These are phyloP conservation scores for Ensete ventricosum DNA, from an alignment of 176 grass and related monocot species.

Conservation along the genomic window DNA sequence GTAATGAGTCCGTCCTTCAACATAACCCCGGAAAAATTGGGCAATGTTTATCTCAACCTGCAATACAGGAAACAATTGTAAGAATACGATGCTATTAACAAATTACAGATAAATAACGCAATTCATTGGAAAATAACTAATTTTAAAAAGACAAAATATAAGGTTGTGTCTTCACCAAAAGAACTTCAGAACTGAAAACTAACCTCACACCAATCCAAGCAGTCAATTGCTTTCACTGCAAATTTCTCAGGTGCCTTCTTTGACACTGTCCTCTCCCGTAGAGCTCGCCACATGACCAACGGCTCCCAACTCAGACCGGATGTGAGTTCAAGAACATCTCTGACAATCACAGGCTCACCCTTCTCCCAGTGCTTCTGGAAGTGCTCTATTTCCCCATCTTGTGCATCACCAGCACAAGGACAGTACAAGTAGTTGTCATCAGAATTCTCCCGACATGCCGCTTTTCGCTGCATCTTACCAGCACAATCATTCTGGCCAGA, in stretches of 20 bases:
- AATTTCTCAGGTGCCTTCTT: conserved; percentile 16
- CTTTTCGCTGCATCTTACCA: conserved; percentile 6
- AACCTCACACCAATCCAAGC: conserved; percentile 64
- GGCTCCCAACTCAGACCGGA: conserved; percentile 48
- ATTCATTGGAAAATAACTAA: not conserved
- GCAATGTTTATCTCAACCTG: conserved; percentile 38
- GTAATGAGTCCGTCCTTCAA: conserved; percentile 31
- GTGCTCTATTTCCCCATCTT: conserved; percentile 43
- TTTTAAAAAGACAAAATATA: not conserved
- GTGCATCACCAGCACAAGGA: conserved; percentile 28
- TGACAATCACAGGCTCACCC: conserved; percentile 72
- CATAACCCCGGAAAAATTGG: conserved; percentile 55
- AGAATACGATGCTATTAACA: not conserved
- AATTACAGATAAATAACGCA: not conserved
- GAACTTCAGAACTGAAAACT: conserved; percentile 1
- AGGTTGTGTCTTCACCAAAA: not conserved
- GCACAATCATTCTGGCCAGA: too few relatives aligned
- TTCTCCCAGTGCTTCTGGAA: conserved; percentile 77
- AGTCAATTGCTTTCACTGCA: conserved; percentile 35
- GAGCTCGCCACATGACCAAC: conserved; percentile 35
- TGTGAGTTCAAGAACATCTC: conserved; percentile 39
- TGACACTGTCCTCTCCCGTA: conserved; percentile 18
- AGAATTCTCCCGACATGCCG: conserved; percentile 42
- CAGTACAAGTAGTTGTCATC: conserved; percentile 60
- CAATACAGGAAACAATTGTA: not conserved